Percentiles rank a stretch among this genome's conserved stretches.
Conservation (phyloP, 768 basidiomycete genomes). For the Naganishia vishniacii region DNA sequence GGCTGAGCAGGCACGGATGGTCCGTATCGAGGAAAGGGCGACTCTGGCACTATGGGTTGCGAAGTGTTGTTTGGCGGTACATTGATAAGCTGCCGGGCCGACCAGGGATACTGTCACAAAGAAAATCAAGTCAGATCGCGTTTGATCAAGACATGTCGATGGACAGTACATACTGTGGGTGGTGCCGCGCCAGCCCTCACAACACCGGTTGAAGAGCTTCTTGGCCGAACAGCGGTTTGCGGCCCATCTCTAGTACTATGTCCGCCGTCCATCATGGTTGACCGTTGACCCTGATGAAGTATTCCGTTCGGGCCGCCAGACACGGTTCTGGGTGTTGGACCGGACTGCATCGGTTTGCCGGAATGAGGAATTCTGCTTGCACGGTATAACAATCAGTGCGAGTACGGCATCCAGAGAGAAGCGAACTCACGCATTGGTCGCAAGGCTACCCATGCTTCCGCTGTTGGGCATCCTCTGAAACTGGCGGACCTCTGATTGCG, state of each 20-base stretch:
- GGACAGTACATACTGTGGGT: neutral
- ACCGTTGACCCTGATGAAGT: neutral
- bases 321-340: neutral
- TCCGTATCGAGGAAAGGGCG: conserved; percentile 26
- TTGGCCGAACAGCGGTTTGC: neutral
- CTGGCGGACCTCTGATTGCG: neutral
- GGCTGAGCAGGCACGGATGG: conserved; percentile 24
- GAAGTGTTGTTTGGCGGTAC: neutral
- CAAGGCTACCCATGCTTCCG: conserved; percentile 7
- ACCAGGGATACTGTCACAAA: conserved; percentile 27
- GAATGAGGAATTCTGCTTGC: neutral
- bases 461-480: conserved; percentile 2
- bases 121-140: neutral
- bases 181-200: neutral
- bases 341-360: neutral
- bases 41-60: conserved; percentile 2
- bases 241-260: neutral
- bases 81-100: conserved; percentile 13
- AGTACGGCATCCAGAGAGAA: neutral
- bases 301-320: conserved; percentile 15
- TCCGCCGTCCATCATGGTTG: conserved; percentile 4
- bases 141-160: too few relatives aligned
- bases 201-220: conserved; percentile 1
- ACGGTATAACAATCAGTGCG: too few relatives aligned
- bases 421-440: neutral